A percentile compares a stretch with the other conserved stretches of the same genome.
Evolutionary conservation across 1,139 yeast genomes (phyloP).

Genomic region (Pneumocystis carinii): DNA sequence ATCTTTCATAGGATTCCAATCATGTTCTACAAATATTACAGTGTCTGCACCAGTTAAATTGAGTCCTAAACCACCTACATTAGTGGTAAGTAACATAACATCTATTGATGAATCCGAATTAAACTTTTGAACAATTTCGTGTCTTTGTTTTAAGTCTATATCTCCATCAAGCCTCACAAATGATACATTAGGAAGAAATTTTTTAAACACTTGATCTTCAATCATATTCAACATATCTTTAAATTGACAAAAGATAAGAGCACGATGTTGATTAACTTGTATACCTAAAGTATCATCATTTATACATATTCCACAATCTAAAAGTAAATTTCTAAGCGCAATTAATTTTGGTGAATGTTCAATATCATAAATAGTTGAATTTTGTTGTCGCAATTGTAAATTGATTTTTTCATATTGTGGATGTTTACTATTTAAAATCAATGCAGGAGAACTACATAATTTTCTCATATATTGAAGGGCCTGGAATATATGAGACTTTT

Average conservation of each 20-base stretch:
- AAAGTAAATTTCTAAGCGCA: slow-evolving; percentile 64
- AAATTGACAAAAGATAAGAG: slow-evolving; percentile 85
- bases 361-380: slow-evolving; percentile 51
- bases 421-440: slow-evolving; percentile 72
- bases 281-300: slow-evolving; percentile 40
- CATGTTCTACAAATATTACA: slow-evolving; percentile 95
- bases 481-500: slow-evolving; percentile 89
- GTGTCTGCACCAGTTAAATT: slow-evolving; percentile 98
- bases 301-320: slow-evolving; percentile 89
- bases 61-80: slow-evolving; percentile 95
- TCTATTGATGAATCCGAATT: slow-evolving; percentile 96
- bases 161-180: slow-evolving; percentile 92
- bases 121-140: slow-evolving; percentile 77
- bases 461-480: slow-evolving; percentile 96
- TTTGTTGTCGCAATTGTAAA: slow-evolving; percentile 42
- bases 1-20: slow-evolving; percentile 99
- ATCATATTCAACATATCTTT: slow-evolving; percentile 97
- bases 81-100: slow-evolving; percentile 77
- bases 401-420: slow-evolving; percentile 64
- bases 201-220: slow-evolving; percentile 71
- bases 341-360: slow-evolving; percentile 80
- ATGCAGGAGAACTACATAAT: slow-evolving; percentile 89
- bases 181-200: slow-evolving; percentile 77
- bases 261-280: slow-evolving; percentile 90
- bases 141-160: slow-evolving; percentile 85